These are phyloP conservation scores for Lycium barbarum DNA, from an alignment of 257 asterid genomes.

Conservation along the genomic window DNA sequence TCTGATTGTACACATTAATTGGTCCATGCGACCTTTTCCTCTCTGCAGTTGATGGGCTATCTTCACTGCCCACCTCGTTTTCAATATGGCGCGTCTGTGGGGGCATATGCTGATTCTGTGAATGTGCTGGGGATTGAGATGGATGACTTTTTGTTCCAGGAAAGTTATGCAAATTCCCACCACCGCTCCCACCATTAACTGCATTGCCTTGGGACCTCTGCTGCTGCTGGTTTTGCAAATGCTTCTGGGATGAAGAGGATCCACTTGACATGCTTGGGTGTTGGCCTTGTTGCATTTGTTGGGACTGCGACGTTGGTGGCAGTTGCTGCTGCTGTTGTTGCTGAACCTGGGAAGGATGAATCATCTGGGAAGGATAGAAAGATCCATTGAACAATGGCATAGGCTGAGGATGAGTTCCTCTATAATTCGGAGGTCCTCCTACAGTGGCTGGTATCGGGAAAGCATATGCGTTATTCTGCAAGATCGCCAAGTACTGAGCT, in stretches of 20 bases:
- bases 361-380: constrained; percentile 80
- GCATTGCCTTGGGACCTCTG: constrained; percentile 54
- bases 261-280: constrained; percentile 55
- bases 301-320: constrained; percentile 46
- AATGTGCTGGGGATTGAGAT: constrained; percentile 55
- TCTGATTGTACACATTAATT: constrained; percentile 66
- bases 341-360: constrained; percentile 80
- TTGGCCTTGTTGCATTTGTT: constrained; percentile 58
- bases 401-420: constrained; percentile 78
- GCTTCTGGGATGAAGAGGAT: constrained; percentile 79
- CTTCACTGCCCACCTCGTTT: constrained; percentile 63
- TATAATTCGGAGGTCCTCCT: constrained; percentile 72
- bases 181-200: constrained; percentile 46
- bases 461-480: constrained; percentile 80
- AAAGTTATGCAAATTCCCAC: constrained; percentile 53
- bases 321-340: constrained; percentile 59
- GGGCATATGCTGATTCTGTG: constrained; percentile 55
- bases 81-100: constrained; percentile 57
- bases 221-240: constrained; percentile 65
- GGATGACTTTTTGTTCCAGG: constrained; percentile 56
- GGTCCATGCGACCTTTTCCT: constrained; percentile 64
- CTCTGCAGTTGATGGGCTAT: constrained; percentile 64
- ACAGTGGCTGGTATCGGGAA: constrained; percentile 72
- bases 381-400: constrained; percentile 88
- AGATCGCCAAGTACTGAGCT: constrained; percentile 81